These are phyloP conservation scores for Macroventuria anomochaeta DNA, from an alignment of 2,329 filamentous ascomycete species.

Conservation along the genomic window DNA sequence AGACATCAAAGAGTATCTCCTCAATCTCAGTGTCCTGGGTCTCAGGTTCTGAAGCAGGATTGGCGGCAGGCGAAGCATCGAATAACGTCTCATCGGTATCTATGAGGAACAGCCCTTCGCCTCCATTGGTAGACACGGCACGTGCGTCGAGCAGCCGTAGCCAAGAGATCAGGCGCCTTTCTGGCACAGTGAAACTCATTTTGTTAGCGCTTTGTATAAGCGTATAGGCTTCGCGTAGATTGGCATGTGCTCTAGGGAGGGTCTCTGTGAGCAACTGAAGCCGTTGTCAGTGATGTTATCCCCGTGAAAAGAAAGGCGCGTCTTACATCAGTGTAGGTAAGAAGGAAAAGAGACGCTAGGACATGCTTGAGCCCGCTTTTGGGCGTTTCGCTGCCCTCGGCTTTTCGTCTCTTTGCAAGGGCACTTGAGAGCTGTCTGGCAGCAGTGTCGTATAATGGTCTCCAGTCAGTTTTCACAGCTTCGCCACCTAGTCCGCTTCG, in stretches of 20 bases:
- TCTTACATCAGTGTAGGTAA: constrained; percentile 60
- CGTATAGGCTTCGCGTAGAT: constrained; percentile 59
- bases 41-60: constrained; percentile 37
- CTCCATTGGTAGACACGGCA: constrained; percentile 61
- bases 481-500: constrained; percentile 44
- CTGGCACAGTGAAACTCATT: constrained; percentile 37
- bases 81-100: constrained; percentile 58
- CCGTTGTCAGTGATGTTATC: constrained; percentile 26
- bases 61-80: constrained; percentile 53
- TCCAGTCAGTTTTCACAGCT: constrained; percentile 39
- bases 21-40: constrained; percentile 49
- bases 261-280: constrained; percentile 35
- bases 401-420: constrained; percentile 24
- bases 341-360: constrained; percentile 60
- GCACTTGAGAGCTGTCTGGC: constrained; percentile 33
- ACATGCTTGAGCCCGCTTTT: constrained; percentile 49
- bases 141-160: constrained; percentile 62
- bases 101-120: constrained; percentile 61
- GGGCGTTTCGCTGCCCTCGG: constrained; percentile 18
- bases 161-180: constrained; percentile 61
- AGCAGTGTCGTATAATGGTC: constrained; percentile 43
- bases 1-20: constrained; percentile 61
- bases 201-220: constrained; percentile 51
- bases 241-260: constrained; percentile 54
- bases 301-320: not conserved